phyloP scores from a whole-genome alignment of 345 rosid genomes.

The Geranium rotundifolium region DNA sequence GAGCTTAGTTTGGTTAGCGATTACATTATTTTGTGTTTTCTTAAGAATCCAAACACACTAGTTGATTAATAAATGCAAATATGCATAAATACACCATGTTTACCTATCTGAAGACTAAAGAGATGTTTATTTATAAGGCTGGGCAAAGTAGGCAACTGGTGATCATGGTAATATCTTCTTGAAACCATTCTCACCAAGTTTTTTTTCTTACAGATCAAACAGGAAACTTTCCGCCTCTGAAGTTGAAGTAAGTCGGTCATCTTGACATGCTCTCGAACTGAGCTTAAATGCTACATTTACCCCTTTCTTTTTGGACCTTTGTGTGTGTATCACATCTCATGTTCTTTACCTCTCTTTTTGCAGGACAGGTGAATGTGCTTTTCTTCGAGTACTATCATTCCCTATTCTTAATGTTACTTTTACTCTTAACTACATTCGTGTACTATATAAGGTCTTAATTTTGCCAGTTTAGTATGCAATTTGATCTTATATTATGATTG shows the following conservation, averaged over 20 bases:
- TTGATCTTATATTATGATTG: conserved; percentile 8
- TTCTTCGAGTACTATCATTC: neutral
- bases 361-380: conserved; percentile 30
- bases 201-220: conserved; percentile 26
- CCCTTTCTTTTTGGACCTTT: neutral
- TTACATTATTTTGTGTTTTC: too few species aligned
- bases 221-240: conserved; percentile 34
- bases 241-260: conserved; percentile 21
- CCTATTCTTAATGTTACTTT: neutral
- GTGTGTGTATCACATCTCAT: conserved; percentile 9
- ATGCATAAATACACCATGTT: too few species aligned
- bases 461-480: neutral
- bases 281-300: neutral
- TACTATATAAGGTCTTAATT: neutral
- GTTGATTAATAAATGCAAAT: too few species aligned
- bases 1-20: too few species aligned
- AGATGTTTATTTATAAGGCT: too few species aligned
- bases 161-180: neutral
- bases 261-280: neutral
- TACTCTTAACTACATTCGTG: neutral
- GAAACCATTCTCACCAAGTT: neutral
- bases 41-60: too few species aligned
- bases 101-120: too few species aligned
- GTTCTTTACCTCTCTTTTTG: conserved; percentile 16
- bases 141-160: too few species aligned